Evolutionary conservation across 1,284 basidiomycete species (phyloP).

Genomic region (Peniophora sp.): DNA sequence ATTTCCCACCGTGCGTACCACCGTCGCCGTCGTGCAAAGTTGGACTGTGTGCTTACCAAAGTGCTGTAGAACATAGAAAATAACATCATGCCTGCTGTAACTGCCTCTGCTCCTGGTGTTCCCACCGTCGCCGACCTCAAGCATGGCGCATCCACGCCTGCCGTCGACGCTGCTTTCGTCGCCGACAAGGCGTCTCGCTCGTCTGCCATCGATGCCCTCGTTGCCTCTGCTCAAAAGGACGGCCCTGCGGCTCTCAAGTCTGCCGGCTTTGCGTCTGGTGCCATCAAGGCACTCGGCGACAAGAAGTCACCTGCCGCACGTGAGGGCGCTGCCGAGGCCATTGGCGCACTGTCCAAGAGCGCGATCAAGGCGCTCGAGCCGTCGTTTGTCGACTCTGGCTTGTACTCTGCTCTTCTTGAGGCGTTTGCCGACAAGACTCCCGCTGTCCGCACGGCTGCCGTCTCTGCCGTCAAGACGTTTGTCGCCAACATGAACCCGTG

Average conservation of each 20-base stretch:
- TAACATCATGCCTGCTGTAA: conserved; percentile 58
- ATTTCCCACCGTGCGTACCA: neutral
- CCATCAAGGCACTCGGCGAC: conserved; percentile 82
- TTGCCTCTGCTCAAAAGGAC: conserved; percentile 73
- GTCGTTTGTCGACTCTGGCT: conserved; percentile 75
- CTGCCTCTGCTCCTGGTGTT: conserved; percentile 37
- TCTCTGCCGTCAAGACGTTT: conserved; percentile 79
- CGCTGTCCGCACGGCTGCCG: conserved; percentile 75
- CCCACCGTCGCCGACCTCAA: conserved; percentile 60
- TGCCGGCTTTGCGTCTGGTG: conserved; percentile 73
- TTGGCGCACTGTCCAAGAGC: conserved; percentile 67
- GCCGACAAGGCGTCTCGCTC: conserved; percentile 71
- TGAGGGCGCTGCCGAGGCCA: conserved; percentile 75
- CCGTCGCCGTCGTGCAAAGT: too few relatives aligned
- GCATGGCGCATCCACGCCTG: conserved; percentile 26
- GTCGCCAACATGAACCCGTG: conserved; percentile 86
- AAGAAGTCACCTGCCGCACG: conserved; percentile 86
- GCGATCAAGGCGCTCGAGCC: conserved; percentile 88
- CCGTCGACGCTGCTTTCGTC: conserved; percentile 56
- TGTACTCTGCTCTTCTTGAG: conserved; percentile 86
- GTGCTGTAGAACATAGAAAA: too few relatives aligned
- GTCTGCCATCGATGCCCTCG: conserved; percentile 65
- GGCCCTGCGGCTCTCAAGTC: conserved; percentile 78
- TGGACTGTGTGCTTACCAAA: too few relatives aligned
- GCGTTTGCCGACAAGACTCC: conserved; percentile 91